phyloP scores from a whole-genome alignment of 768 basidiomycete genomes.

The Boletus pseudo-olivaceus region DNA sequence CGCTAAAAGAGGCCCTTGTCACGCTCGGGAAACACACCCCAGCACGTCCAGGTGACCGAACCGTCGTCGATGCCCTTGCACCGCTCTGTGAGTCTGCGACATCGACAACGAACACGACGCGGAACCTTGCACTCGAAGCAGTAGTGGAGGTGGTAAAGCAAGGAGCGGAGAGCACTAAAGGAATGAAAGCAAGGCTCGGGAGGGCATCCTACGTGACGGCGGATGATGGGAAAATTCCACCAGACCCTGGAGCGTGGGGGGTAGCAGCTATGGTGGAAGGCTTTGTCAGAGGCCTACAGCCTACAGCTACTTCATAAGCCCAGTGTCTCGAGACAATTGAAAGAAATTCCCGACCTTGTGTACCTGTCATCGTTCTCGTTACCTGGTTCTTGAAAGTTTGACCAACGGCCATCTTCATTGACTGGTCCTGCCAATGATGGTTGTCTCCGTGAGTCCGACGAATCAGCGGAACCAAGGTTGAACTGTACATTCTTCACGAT shows the following conservation, averaged over 20 bases:
- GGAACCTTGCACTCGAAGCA: background rate
- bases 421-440: too few relatives aligned
- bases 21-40: slow-evolving; percentile 43
- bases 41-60: slow-evolving; percentile 53
- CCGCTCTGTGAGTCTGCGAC: slow-evolving; percentile 39
- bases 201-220: slow-evolving; percentile 47
- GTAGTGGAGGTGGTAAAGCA: slow-evolving; percentile 33
- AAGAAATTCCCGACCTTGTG: background rate
- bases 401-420: too few relatives aligned
- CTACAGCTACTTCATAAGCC: background rate
- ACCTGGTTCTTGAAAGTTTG: too few relatives aligned
- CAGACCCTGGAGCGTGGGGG: slow-evolving; percentile 59
- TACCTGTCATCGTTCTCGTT: too few relatives aligned
- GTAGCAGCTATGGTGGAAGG: slow-evolving; percentile 42
- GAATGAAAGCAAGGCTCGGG: slow-evolving; percentile 46
- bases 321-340: background rate
- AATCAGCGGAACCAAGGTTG: too few relatives aligned
- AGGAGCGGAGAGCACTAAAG: slow-evolving; percentile 47
- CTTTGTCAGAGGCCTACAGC: slow-evolving; percentile 23
- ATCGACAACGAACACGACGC: background rate
- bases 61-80: slow-evolving; percentile 50
- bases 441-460: too few relatives aligned
- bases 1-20: slow-evolving; percentile 26
- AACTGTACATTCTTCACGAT: too few relatives aligned
- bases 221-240: slow-evolving; percentile 31